Base-by-base conservation (phyloP, 805 yeast species). In the Priceomyces melissophilus region DNA sequence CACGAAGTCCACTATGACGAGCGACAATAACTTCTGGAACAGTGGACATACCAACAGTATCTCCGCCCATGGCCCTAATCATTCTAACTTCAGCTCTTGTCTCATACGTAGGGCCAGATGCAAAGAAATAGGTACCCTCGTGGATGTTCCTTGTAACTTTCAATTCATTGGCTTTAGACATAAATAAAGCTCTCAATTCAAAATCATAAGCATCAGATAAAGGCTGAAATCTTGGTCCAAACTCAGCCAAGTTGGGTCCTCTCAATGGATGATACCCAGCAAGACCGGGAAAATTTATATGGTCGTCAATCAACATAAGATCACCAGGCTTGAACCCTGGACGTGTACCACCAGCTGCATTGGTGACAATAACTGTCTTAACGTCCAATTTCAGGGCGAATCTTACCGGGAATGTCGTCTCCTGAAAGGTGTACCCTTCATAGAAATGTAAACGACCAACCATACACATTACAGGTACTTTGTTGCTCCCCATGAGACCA, bases 31-130 rank as follows among this genome's bases (percentile, higher is more conserved):
- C 96, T 63, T 91, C 99, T 0, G 99, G 97, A 27, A 91, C 97
- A 0, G 98, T 93, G 42, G 96, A 85, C 99, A 91, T 91, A 3
- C 98, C 98, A 2, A 90, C 98, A 0, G 93, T 86, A 61, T 91
- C 98, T 38, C 87, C 96, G 8, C 98, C 98, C 23, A 84, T 48
- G 4, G 66, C 50, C 44, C 80, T 62, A 35, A 91, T 68, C 72
- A 82, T 71, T 42, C 95, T 73, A n/a, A 84, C 84, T 66, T 91
- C 99, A 0, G 97, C 96, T 53, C 96, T 74, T 2, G 87, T 78
- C 67, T 91, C 99, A 62, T 84, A 91, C 1, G 96, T 87, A 3
- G 99, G 98, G 0, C 99, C 99, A 4, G 95, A 78, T 6, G 83
- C 95, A 62, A 77, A 90, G 39, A 76, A 77, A 56, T 91, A 91